Evolutionary conservation across 192 early-diverging fungal genomes (phyloP).

Genomic region (Entomortierella lignicola): DNA sequence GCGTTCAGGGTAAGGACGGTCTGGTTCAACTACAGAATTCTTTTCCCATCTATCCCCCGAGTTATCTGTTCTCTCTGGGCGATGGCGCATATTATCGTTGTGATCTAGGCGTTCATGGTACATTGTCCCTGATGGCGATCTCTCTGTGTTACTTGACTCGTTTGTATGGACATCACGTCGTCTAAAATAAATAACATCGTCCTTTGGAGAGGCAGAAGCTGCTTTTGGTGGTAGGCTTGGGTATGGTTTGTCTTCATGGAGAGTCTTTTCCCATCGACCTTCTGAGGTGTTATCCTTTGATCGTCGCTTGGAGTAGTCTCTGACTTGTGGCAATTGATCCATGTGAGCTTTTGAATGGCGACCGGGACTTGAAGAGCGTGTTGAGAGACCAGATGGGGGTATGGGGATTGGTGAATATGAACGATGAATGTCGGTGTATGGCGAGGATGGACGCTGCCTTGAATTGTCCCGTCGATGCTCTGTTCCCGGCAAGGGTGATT

Average conservation of each 20-base stretch:
- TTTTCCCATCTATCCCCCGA: constrained; percentile 35
- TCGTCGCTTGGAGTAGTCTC: constrained; percentile 13
- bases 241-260: constrained; percentile 48
- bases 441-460: constrained; percentile 9
- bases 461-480: constrained; percentile 22
- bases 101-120: constrained; percentile 32
- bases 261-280: constrained; percentile 46
- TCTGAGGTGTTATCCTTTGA: constrained; percentile 14
- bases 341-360: constrained; percentile 27
- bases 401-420: constrained; percentile 18
- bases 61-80: not conserved
- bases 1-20: constrained; percentile 39
- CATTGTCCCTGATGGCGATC: constrained; percentile 24
- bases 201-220: constrained; percentile 13
- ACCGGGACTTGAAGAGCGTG: constrained; percentile 18
- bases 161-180: constrained; percentile 21
- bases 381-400: constrained; percentile 4
- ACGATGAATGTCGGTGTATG: constrained; percentile 1
- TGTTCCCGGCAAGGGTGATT: constrained; percentile 22
- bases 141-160: not conserved
- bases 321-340: constrained; percentile 31
- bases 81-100: not conserved
- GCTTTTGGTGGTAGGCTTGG: constrained; percentile 7
- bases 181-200: constrained; percentile 36
- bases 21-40: constrained; percentile 4